A percentile compares a stretch with the other conserved stretches of the same genome.
phyloP scores from a whole-genome alignment of 768 basidiomycete genomes.

The Cystofilobasidium capitatum region DNA sequence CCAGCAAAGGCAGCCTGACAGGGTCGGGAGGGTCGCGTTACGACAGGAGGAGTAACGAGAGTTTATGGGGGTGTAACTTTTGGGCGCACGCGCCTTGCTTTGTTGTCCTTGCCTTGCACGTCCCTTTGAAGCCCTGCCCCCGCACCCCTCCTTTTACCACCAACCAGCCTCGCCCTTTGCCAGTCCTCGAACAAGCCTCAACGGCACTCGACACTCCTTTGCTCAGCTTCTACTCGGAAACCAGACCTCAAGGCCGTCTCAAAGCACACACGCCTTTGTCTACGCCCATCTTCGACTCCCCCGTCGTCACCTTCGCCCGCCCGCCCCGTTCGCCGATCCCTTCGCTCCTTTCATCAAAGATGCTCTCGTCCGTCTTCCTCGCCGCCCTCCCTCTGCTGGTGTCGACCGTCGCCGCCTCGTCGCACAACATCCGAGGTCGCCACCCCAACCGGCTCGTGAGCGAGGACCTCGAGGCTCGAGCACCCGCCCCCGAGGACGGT shows the following conservation, averaged over 20 bases:
- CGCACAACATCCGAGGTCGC: not conserved
- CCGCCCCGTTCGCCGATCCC: not conserved
- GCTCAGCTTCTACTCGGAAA: not conserved
- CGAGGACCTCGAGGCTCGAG: not conserved
- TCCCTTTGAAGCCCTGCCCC: too few species aligned
- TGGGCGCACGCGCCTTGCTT: too few species aligned
- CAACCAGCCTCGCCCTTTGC: too few species aligned
- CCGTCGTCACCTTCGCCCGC: not conserved
- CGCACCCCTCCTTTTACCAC: too few species aligned
- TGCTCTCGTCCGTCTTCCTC: constrained; percentile 5
- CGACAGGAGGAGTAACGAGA: too few species aligned
- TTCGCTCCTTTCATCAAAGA: not conserved
- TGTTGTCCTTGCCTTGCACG: too few species aligned
- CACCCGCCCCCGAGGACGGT: not conserved
- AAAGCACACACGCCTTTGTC: not conserved
- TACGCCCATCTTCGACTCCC: not conserved
- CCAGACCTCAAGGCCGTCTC: not conserved
- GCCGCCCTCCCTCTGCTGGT: not conserved
- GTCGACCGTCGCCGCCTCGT: not conserved
- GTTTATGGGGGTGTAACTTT: too few species aligned
- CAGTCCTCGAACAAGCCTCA: too few species aligned
- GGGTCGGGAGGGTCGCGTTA: too few species aligned
- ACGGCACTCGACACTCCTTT: too few species aligned
- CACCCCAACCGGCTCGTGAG: constrained; percentile 1
- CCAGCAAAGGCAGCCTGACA: too few species aligned